phyloP scores from a whole-genome alignment of 768 basidiomycete species.

The Crepidotus variabilis region DNA sequence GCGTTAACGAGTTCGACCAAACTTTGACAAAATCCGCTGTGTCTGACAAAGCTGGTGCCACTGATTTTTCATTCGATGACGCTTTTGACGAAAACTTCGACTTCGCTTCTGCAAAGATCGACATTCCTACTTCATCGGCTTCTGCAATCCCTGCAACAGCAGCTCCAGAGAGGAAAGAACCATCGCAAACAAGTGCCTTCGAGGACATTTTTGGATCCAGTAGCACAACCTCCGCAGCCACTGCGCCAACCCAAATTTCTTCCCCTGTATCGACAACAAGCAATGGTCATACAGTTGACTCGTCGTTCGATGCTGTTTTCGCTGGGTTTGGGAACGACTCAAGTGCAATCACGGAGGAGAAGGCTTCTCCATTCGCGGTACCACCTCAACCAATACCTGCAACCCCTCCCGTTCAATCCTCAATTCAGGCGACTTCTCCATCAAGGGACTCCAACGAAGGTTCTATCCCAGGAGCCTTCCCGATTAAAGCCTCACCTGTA shows the following conservation, averaged over 20 bases:
- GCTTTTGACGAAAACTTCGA: constrained; percentile 4
- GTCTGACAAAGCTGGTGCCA: constrained; percentile 29
- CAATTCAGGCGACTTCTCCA: background rate
- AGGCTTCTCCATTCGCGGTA: constrained; percentile 20
- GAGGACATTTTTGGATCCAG: constrained; percentile 14
- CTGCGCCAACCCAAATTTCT: background rate
- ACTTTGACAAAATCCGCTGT: constrained; percentile 56
- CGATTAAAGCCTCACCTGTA: constrained; percentile 24
- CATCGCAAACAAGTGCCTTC: constrained; percentile 8
- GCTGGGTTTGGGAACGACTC: constrained; percentile 38
- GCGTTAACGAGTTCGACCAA: constrained; percentile 72
- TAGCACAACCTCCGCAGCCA: background rate
- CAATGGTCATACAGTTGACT: constrained; percentile 2
- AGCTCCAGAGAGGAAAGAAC: background rate
- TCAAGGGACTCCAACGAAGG: constrained; percentile 3
- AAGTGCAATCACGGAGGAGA: constrained; percentile 3
- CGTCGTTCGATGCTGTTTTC: constrained; percentile 40
- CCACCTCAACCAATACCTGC: constrained; percentile 18
- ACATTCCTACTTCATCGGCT: background rate
- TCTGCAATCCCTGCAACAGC: constrained; percentile 16
- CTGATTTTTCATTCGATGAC: constrained; percentile 56
- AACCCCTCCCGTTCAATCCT: constrained; percentile 10
- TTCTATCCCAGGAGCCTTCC: constrained; percentile 24
- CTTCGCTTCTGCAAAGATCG: constrained; percentile 5
- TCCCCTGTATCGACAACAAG: background rate